Evolutionary conservation across 495 filamentous ascomycete genomes (phyloP), one percentile per base, ranked within the genome.

Genomic region (Podospora tetraspora): DNA sequence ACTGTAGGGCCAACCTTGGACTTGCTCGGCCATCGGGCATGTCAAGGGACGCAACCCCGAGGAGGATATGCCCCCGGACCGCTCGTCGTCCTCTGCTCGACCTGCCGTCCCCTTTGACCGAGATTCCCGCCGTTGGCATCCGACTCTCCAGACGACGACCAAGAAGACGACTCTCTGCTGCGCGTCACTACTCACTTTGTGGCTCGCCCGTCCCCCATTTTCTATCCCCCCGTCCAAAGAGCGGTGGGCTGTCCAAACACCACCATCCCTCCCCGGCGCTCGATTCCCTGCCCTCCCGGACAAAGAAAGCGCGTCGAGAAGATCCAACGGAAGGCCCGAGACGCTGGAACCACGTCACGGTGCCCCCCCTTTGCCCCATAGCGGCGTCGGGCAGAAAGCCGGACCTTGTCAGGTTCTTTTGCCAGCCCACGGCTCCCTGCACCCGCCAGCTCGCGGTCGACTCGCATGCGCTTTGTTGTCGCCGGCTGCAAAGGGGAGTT

Each of bases 241-340:
- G 80, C 80, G 81, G 81, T 83, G 79, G 80, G 62, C 71, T 62
- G 63, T 61, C 71, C 79, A 82, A 84, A 82, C 79, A 74, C 59
- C 61, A 71, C 70, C 64, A 69, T 76, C 77, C 75, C 37, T 75
- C 74, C 69, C 74, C 76, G 77, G 74, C 76, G 73, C 75, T 77
- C 81, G 79, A 82, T 76, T 83, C 76, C 79, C 73, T 78, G 76
- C 72, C 69, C 74, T 57, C 43, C 71, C 70, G 65, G 73, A 82
- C 80, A 83, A 82, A 81, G 81, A 73, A 78, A 69, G 70, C 74
- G 72, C 78, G 71, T 75, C 79, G 77, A 81, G 80, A 79, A 78
- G 71, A 69, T 73, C 68, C 71, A 73, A 70, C 76, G 72, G 75
- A 72, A 76, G 74, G 69, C 72, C 72, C 66, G 70, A 70, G 68